Evolutionary conservation across 495 filamentous ascomycete genomes (phyloP).

Genomic region (Lasiosphaeria ovina): DNA sequence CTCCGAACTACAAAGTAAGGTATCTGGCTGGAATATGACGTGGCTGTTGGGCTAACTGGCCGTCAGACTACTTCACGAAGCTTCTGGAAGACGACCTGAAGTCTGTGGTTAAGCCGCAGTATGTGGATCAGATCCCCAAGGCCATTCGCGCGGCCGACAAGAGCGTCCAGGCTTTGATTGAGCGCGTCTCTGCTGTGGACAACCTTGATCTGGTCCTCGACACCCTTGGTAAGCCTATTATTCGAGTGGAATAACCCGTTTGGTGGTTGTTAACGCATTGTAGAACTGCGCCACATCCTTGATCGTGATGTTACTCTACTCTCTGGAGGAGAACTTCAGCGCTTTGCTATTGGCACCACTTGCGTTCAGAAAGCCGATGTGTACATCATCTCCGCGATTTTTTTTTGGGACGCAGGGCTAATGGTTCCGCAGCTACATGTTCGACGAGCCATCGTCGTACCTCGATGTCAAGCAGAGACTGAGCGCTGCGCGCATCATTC

Average conservation of each 20-base stretch:
- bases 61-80: slow-evolving; percentile 93
- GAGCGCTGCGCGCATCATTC: slow-evolving; percentile 86
- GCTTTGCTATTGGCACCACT: slow-evolving; percentile 92
- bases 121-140: slow-evolving; percentile 95
- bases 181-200: slow-evolving; percentile 67
- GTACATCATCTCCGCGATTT: slow-evolving; percentile 45
- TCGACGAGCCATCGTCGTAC: slow-evolving; percentile 97
- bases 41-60: slow-evolving; percentile 8
- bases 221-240: slow-evolving; percentile 52
- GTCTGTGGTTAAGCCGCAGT: slow-evolving; percentile 97
- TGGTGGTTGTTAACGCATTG: background rate
- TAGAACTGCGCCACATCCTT: slow-evolving; percentile 81
- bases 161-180: slow-evolving; percentile 72
- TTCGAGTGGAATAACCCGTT: slow-evolving; percentile 35
- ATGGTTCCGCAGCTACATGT: slow-evolving; percentile 68
- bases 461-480: slow-evolving; percentile 97
- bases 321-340: slow-evolving; percentile 95
- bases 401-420: background rate
- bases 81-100: slow-evolving; percentile 93
- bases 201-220: slow-evolving; percentile 86
- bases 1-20: slow-evolving; percentile 90
- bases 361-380: slow-evolving; percentile 97
- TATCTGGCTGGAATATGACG: background rate
- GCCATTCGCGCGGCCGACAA: slow-evolving; percentile 78
- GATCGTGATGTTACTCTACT: slow-evolving; percentile 85